These are phyloP conservation scores for Paramyrothecium sp. DNA, from an alignment of 2,329 filamentous ascomycete species.

Conservation along the genomic window DNA sequence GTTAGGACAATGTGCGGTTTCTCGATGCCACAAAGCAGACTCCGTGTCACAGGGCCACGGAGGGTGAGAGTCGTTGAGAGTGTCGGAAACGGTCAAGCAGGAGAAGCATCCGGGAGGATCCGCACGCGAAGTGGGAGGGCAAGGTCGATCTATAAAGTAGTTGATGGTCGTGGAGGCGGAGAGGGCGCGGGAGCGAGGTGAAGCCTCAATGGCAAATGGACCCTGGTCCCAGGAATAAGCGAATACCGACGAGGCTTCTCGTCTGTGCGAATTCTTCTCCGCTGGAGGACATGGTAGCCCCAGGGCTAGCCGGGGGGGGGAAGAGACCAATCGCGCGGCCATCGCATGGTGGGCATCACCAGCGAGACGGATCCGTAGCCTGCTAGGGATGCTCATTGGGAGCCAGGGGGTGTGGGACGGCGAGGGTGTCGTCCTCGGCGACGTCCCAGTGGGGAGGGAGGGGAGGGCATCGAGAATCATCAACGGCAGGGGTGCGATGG, in stretches of 20 bases:
- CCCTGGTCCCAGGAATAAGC: neutral
- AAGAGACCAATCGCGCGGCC: neutral
- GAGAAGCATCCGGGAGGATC: conserved; percentile 5
- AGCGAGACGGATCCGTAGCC: neutral
- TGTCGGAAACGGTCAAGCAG: conserved; percentile 5
- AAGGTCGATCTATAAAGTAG: conserved; percentile 24
- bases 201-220: neutral
- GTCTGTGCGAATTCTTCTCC: neutral
- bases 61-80: neutral
- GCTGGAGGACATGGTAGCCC: neutral
- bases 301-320: neutral
- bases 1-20: neutral
- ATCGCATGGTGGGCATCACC: neutral
- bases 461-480: neutral
- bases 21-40: neutral
- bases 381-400: neutral
- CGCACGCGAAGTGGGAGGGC: conserved; percentile 21
- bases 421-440: neutral
- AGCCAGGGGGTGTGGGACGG: neutral
- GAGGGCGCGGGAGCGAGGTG: neutral
- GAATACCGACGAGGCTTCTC: neutral
- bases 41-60: neutral
- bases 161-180: conserved; percentile 18
- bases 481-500: neutral
- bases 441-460: neutral